A percentile compares a stretch with the other conserved stretches of the same genome.
phyloP scores from a whole-genome alignment of 2,329 filamentous ascomycete species.

The Monilinia polystroma region DNA sequence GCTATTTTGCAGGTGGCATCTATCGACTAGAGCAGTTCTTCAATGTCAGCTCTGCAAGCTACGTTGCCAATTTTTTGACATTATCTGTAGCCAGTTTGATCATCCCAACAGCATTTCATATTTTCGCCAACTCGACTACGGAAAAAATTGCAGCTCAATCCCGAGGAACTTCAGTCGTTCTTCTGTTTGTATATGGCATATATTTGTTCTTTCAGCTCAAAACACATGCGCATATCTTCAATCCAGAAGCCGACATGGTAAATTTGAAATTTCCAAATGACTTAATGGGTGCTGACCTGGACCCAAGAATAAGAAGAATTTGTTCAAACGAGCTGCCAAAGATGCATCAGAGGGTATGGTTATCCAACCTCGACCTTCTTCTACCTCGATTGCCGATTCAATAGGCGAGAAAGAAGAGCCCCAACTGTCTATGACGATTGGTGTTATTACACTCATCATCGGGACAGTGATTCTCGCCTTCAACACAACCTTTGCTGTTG shows the following conservation, averaged over 20 bases:
- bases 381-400: not conserved
- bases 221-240: conserved; percentile 15
- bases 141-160: conserved; percentile 1
- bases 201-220: not conserved
- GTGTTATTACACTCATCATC: not conserved
- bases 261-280: not conserved
- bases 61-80: conserved; percentile 67
- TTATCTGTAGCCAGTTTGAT: conserved; percentile 75
- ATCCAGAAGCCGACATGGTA: not conserved
- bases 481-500: conserved; percentile 62
- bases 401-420: not conserved
- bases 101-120: conserved; percentile 81
- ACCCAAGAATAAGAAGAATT: conserved; percentile 27
- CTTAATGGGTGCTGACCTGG: conserved; percentile 39
- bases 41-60: conserved; percentile 86
- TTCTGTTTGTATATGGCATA: conserved; percentile 34
- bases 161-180: conserved; percentile 30
- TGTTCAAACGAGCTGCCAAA: conserved; percentile 50
- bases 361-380: not conserved
- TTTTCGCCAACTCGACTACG: conserved; percentile 38
- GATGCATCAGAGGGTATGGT: conserved; percentile 60
- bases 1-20: conserved; percentile 71
- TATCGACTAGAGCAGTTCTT: conserved; percentile 78
- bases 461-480: conserved; percentile 16
- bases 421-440: not conserved